Evolutionary conservation across 768 basidiomycete species (phyloP).

Genomic region (Cystofilobasidium capitatum): DNA sequence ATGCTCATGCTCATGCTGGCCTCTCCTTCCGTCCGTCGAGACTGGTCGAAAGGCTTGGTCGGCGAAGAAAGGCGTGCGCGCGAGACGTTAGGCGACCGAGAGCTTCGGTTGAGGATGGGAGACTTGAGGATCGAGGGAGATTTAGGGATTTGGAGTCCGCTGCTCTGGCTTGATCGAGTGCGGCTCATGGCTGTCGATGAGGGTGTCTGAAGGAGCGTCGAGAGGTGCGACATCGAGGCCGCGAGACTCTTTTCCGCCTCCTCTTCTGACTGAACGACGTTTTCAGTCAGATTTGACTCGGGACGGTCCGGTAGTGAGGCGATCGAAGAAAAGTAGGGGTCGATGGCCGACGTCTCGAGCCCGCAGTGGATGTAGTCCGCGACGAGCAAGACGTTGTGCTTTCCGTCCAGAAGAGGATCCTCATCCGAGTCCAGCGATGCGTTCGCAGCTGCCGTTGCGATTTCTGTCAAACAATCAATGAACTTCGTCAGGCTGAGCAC

Average conservation of each 20-base stretch:
- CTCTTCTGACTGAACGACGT: no score
- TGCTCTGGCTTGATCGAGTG: background rate
- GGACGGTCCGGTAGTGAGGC: background rate
- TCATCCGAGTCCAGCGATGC: slow-evolving; percentile 13
- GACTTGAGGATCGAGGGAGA: background rate
- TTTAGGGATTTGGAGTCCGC: no score
- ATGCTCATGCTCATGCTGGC: background rate
- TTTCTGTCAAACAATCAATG: background rate
- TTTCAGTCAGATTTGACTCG: background rate
- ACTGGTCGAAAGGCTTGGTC: background rate
- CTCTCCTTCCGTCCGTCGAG: background rate
- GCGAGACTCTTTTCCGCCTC: background rate
- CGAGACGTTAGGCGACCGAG: background rate
- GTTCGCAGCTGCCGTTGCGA: slow-evolving; percentile 2
- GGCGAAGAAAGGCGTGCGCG: background rate
- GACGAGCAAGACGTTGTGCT: slow-evolving; percentile 23
- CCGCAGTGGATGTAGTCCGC: slow-evolving; percentile 20
- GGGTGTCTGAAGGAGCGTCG: background rate
- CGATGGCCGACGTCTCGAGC: slow-evolving; percentile 1
- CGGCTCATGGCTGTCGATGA: background rate
- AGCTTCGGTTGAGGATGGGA: background rate
- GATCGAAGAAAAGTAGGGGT: slow-evolving; percentile 10
- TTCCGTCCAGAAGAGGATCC: slow-evolving; percentile 5
- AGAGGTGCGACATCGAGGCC: background rate
- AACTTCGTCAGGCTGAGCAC: background rate